A percentile compares a stretch with the other conserved stretches of the same genome.
phyloP scores from a whole-genome alignment of 495 filamentous ascomycete species.

The Aspergillus mulundensis region DNA sequence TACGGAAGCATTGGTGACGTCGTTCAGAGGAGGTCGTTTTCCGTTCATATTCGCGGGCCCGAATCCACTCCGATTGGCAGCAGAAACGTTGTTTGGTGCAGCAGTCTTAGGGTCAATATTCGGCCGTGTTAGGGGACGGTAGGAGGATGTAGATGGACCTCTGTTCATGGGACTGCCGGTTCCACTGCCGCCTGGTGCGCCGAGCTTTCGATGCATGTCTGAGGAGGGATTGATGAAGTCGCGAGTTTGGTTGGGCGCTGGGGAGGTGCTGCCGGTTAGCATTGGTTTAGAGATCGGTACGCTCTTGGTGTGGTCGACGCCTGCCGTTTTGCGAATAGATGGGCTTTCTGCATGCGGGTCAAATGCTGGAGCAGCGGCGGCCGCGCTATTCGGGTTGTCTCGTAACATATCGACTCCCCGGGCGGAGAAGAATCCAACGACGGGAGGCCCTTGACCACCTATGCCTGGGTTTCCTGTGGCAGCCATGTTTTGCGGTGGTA shows the following conservation, averaged over 20 bases:
- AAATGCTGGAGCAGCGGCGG: conserved; percentile 56
- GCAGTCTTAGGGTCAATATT: conserved; percentile 29
- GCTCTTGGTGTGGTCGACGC: conserved; percentile 76
- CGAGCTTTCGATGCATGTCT: conserved; percentile 66
- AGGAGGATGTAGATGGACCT: conserved; percentile 39
- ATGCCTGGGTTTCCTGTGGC: conserved; percentile 19
- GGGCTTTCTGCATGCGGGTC: conserved; percentile 81
- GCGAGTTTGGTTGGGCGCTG: conserved; percentile 27
- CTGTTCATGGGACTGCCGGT: conserved; percentile 36
- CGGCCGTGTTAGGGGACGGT: conserved; percentile 42
- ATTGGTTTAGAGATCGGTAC: conserved; percentile 56
- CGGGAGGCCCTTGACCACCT: conserved; percentile 17
- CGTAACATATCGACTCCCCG: conserved; percentile 56
- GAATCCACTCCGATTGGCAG: conserved; percentile 19
- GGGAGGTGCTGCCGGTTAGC: conserved; percentile 24
- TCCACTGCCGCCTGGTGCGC: conserved; percentile 55
- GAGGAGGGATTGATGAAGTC: conserved; percentile 67
- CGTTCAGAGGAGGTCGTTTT: conserved; percentile 46
- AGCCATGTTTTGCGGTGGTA: conserved; percentile 27
- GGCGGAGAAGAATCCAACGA: conserved; percentile 72
- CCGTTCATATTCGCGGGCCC: conserved; percentile 36
- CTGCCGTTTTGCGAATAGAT: conserved; percentile 82
- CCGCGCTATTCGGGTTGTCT: conserved; percentile 37
- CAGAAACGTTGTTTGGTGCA: conserved; percentile 15
- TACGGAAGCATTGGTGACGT: conserved; percentile 46